phyloP scores from a whole-genome alignment of 306 rosid genomes.

The Ammopiptanthus mongolicus region DNA sequence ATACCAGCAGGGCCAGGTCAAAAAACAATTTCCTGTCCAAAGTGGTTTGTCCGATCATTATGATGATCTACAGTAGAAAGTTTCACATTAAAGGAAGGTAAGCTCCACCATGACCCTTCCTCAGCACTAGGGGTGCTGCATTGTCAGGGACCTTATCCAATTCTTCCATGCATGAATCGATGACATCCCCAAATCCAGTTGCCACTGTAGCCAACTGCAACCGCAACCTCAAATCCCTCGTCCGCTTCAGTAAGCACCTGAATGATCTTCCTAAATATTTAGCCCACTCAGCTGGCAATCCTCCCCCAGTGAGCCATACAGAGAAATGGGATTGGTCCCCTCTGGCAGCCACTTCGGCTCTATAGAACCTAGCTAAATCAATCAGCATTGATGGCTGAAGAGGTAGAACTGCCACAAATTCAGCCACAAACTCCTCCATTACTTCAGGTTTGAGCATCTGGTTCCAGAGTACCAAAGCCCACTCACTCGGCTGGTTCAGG shows the following conservation, averaged over 20 bases:
- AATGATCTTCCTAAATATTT: conserved; percentile 88
- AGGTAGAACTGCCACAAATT: conserved; percentile 87
- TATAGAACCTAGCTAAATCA: conserved; percentile 80
- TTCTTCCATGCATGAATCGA: conserved; percentile 50
- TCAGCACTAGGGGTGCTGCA: conserved; percentile 76
- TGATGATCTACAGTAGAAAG: conserved; percentile 1
- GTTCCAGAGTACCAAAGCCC: conserved; percentile 97
- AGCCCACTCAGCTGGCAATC: conserved; percentile 96
- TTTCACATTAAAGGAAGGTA: conserved; percentile 90
- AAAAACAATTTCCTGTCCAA: neutral
- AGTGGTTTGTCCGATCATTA: neutral
- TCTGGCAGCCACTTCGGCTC: conserved; percentile 90
- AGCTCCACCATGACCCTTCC: conserved; percentile 95
- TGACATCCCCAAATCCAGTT: conserved; percentile 74
- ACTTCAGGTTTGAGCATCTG: conserved; percentile 97
- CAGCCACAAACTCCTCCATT: conserved; percentile 88
- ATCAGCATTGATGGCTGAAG: conserved; percentile 81
- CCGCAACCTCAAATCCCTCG: conserved; percentile 77
- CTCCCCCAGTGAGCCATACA: conserved; percentile 97
- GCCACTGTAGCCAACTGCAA: conserved; percentile 71
- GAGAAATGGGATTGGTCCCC: conserved; percentile 98
- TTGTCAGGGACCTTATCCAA: conserved; percentile 84
- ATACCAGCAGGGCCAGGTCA: conserved; percentile 1
- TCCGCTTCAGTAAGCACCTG: conserved; percentile 83
- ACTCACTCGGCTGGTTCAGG: conserved; percentile 93